Base-by-base conservation (phyloP, 495 filamentous ascomycete genomes). In the Penicillium cinerascens region DNA sequence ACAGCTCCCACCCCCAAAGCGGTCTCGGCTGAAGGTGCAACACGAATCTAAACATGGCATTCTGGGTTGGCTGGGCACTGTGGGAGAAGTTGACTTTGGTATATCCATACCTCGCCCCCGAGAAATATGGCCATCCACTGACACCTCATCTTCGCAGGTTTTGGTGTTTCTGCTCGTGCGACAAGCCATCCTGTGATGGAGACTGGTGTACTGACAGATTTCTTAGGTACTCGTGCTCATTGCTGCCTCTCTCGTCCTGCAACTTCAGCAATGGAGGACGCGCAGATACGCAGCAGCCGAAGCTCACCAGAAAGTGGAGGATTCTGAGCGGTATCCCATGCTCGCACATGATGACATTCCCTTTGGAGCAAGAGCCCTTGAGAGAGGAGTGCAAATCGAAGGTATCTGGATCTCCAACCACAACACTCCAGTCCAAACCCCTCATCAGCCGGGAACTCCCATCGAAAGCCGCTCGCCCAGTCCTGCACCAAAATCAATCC, bases 11-110 rank as follows among this genome's bases (percentile, higher is more conserved):
- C 9, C 9, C 27, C 4, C 1, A 29, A 29, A 29, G 7, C 2
- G 27, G 10, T 8, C 10, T 33, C 29, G 29, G 29, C 11, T 33
- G 29, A 15, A 33, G 3, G 9, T 33, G 2, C 37, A 18, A 16
- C 37, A 39, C 13, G 6, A 18, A 39, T 17, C 10, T 17, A 4
- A 59, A 21, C 15, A 75, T 73, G 60, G 64, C 61, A 33, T 96
- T 97, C 73, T 96, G 92, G 74, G 61, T 73, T 36, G 77, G 71
- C 35, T 96, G 91, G 92, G 66, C 78, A 55, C 70, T 93, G 61
- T 97, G 92, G 92, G 82, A 95, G 79, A 87, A 96, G 78, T 80
- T 96, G 83, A 85, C 81, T 54, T 85, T 96, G 72, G 92, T 97
- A 76, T 72, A 89, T 79, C 21, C 3, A 16, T 27, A 25, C 15